Percentiles rank a stretch among this genome's conserved stretches.
phyloP scores from a whole-genome alignment of 2,329 filamentous ascomycete species.

The Ampelomyces quisqualis region DNA sequence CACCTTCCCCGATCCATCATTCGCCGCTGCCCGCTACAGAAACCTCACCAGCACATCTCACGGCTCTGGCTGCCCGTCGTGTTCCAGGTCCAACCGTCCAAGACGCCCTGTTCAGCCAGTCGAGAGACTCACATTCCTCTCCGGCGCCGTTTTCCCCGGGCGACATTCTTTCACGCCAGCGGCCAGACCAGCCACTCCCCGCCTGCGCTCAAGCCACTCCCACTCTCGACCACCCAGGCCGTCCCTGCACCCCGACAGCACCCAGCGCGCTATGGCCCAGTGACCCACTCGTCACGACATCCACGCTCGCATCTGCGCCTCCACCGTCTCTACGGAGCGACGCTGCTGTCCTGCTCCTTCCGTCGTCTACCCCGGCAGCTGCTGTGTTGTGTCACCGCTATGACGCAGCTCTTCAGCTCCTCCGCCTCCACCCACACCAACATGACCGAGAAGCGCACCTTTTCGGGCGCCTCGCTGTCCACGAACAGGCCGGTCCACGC shows the following conservation, averaged over 20 bases:
- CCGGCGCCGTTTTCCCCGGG: conserved; percentile 12
- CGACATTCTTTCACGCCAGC: conserved; percentile 36
- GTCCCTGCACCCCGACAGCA: conserved; percentile 21
- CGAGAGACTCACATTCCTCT: conserved; percentile 1
- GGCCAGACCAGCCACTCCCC: conserved; percentile 9
- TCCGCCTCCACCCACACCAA: conserved; percentile 40
- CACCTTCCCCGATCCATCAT: conserved; percentile 20
- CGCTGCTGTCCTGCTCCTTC: conserved; percentile 3
- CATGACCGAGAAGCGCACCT: conserved; percentile 51
- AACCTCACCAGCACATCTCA: too few species aligned
- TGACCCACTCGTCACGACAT: conserved; percentile 33
- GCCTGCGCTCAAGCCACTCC: conserved; percentile 28
- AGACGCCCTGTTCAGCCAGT: conserved; percentile 5
- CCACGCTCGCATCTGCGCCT: conserved; percentile 13
- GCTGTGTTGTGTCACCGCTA: conserved; percentile 18
- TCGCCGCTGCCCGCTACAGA: conserved; percentile 29
- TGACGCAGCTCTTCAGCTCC: conserved; percentile 49
- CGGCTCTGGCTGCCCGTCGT: conserved; percentile 19
- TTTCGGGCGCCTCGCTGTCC: conserved; percentile 49
- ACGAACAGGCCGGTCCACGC: conserved; percentile 52
- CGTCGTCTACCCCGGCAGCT: conserved; percentile 5
- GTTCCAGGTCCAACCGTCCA: conserved; percentile 2
- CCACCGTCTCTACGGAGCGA: conserved; percentile 3
- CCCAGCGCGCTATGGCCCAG: conserved; percentile 31
- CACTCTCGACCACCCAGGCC: conserved; percentile 11